A percentile compares a stretch with the other conserved stretches of the same genome.
These are phyloP conservation scores for Peronospora belbahrii DNA, from an alignment of 352 stramenopile genomes.

Conservation along the genomic window DNA sequence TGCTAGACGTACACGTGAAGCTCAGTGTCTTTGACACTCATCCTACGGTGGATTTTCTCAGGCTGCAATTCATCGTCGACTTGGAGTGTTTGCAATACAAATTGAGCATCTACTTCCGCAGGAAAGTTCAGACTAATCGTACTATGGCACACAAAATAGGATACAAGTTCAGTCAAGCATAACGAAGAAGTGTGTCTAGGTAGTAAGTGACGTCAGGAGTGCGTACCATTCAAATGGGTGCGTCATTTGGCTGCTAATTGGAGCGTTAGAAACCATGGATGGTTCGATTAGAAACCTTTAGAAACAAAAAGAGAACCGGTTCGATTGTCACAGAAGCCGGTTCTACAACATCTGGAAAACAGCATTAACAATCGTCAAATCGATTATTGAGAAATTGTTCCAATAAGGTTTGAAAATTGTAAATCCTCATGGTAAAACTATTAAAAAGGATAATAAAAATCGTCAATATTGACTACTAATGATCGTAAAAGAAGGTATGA, in stretches of 20 bases:
- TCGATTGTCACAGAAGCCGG: too few relatives aligned
- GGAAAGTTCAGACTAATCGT: conserved; percentile 62
- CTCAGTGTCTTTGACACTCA: conserved; percentile 49
- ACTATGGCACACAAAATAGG: conserved; percentile 10
- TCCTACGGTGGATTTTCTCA: conserved; percentile 73
- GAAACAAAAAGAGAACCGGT: not conserved
- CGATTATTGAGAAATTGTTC: too few relatives aligned
- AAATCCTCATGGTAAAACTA: too few relatives aligned
- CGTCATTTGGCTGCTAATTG: conserved; percentile 17
- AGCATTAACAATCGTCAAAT: too few relatives aligned
- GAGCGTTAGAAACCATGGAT: conserved; percentile 2
- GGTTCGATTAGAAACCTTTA: conserved; percentile 1
- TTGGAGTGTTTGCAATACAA: conserved; percentile 73
- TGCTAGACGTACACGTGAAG: conserved; percentile 56
- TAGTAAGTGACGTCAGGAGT: not conserved
- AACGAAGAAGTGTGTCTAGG: not conserved
- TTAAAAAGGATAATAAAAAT: too few relatives aligned
- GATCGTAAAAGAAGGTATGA: too few relatives aligned
- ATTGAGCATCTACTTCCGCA: conserved; percentile 50
- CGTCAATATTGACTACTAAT: too few relatives aligned
- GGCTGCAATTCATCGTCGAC: conserved; percentile 85
- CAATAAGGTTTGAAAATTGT: too few relatives aligned
- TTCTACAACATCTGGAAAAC: not conserved
- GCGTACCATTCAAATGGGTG: conserved; percentile 79
- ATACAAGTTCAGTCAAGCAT: not conserved